phyloP scores from a whole-genome alignment of 768 basidiomycete species.

The Panaeolus papilionaceus region DNA sequence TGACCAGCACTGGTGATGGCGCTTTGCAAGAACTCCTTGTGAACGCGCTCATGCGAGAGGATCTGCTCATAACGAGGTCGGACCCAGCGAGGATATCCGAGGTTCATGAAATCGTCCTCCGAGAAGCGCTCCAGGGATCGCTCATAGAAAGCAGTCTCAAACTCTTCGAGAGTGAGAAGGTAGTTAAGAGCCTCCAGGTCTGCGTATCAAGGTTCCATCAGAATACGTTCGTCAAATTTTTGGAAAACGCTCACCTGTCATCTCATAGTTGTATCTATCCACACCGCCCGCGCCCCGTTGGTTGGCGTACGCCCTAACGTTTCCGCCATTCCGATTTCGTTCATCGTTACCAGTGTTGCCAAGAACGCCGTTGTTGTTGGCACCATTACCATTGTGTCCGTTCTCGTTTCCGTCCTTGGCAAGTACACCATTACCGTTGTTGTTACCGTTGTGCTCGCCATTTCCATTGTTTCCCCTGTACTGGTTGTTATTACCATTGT shows the following conservation, averaged over 20 bases:
- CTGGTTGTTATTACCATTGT: background rate
- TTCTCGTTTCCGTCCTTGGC: background rate
- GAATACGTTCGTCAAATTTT: background rate
- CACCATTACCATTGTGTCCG: background rate
- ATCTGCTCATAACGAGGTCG: constrained; percentile 59
- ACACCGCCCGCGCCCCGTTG: background rate
- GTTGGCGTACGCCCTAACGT: background rate
- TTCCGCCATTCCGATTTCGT: background rate
- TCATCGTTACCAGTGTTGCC: background rate
- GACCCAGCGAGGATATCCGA: constrained; percentile 56
- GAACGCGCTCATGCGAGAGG: constrained; percentile 55
- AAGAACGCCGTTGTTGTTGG: background rate
- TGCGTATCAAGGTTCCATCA: constrained; percentile 11
- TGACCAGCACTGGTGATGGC: constrained; percentile 46
- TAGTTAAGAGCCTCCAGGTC: constrained; percentile 49
- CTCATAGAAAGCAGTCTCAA: constrained; percentile 53
- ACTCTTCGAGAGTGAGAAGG: constrained; percentile 54
- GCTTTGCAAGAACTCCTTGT: constrained; percentile 44
- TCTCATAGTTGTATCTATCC: constrained; percentile 5
- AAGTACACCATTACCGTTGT: background rate
- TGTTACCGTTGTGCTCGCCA: background rate
- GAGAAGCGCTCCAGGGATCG: constrained; percentile 51
- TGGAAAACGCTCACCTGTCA: background rate
- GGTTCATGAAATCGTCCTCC: constrained; percentile 48
- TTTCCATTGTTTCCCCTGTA: background rate